These are phyloP conservation scores for Carex pumila DNA, from an alignment of 176 grass and related monocot species.

Conservation along the genomic window DNA sequence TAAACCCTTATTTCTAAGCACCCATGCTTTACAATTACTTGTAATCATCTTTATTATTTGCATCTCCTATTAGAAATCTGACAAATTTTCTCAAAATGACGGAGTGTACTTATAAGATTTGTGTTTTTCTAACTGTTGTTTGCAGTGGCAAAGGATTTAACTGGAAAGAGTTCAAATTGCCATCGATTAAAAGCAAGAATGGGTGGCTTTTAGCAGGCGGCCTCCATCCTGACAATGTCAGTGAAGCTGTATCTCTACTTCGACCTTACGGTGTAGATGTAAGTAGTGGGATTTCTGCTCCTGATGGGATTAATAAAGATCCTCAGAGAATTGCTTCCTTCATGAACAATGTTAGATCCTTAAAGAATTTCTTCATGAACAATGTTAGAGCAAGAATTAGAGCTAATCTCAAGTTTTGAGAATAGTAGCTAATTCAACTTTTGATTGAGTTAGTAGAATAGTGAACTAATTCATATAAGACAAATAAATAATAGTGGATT, in stretches of 20 bases:
- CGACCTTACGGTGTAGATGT: slow-evolving; percentile 75
- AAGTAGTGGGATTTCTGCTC: slow-evolving; percentile 76
- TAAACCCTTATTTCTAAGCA: too few relatives aligned
- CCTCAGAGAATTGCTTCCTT: slow-evolving; percentile 47
- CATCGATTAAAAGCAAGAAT: slow-evolving; percentile 49
- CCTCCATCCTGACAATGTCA: slow-evolving; percentile 73
- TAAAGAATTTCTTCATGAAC: background rate
- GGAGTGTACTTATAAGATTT: background rate
- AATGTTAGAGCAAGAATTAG: too few relatives aligned
- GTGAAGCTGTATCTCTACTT: slow-evolving; percentile 43
- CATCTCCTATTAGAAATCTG: background rate
- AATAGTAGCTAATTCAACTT: too few relatives aligned
- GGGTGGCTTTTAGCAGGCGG: slow-evolving; percentile 89
- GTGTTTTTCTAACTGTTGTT: background rate
- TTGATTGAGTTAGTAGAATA: too few relatives aligned
- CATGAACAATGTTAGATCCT: slow-evolving; percentile 44
- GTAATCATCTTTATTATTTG: background rate
- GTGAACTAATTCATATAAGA: too few relatives aligned
- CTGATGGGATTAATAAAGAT: slow-evolving; percentile 68
- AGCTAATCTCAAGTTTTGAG: too few relatives aligned
- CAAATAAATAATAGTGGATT: too few relatives aligned
- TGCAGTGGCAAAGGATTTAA: slow-evolving; percentile 89
- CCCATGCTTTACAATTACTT: too few relatives aligned
- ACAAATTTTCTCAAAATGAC: background rate
- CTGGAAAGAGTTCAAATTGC: slow-evolving; percentile 62